Evolutionary conservation across 192 early-diverging fungal species (phyloP).

Genomic region (Gonapodya sp.): DNA sequence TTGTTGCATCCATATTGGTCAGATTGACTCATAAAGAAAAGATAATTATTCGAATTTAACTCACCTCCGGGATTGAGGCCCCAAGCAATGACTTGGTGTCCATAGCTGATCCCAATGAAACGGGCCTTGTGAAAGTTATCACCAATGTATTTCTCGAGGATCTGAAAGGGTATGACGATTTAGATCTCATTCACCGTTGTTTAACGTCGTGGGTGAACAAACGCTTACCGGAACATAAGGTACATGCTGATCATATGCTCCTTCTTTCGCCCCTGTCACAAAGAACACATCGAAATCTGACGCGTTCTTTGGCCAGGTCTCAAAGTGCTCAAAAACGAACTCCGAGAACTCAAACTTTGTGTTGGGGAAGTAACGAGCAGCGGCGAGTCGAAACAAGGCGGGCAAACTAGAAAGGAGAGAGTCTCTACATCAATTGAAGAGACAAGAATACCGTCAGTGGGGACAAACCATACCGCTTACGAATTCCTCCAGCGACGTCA

Average conservation of each 20-base stretch:
- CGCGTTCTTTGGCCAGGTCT: neutral
- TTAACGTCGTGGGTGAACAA: neutral
- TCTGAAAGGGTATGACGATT: neutral
- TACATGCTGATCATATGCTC: neutral
- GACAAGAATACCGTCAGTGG: neutral
- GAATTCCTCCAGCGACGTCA: constrained; percentile 2
- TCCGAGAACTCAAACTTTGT: neutral
- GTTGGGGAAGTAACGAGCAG: neutral
- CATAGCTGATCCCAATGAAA: neutral
- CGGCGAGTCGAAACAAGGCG: constrained; percentile 2
- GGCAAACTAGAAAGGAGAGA: neutral
- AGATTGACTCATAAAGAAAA: neutral
- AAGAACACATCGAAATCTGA: neutral
- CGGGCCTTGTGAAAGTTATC: neutral
- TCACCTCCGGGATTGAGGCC: constrained; percentile 8
- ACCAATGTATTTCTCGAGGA: constrained; percentile 9
- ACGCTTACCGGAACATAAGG: neutral
- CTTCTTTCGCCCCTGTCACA: neutral
- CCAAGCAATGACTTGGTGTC: constrained; percentile 9
- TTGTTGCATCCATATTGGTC: neutral
- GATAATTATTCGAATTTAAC: neutral
- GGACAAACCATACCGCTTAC: neutral
- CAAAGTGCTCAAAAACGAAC: neutral
- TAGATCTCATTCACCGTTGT: neutral
- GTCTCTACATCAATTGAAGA: neutral